Evolutionary conservation across 2,329 filamentous ascomycete genomes (phyloP), one percentile per base, ranked within the genome.

Genomic region (Lachnellula hyalina): DNA sequence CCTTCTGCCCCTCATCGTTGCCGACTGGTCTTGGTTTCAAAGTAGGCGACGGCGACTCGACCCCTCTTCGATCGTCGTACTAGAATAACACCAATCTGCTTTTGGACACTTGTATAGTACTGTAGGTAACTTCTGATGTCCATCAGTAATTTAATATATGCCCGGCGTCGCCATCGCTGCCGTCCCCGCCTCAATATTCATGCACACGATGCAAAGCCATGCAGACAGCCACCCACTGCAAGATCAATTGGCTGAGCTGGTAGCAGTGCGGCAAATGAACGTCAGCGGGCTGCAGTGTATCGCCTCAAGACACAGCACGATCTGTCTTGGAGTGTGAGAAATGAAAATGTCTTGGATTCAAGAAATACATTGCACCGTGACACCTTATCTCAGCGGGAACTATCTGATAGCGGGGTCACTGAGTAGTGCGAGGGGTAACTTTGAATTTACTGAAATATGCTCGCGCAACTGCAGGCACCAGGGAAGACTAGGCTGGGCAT

Each of bases 121-220:
- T 15, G 12, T 38, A 35, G 6, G n/a, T 38, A 23, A 6, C 44
- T 51, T 32, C 52, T 56, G 50, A 56, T 58, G 50, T 55, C 23
- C 21, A 19, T n/a, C 42, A 46, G 21, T 57, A 25, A 25, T 21
- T 21, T 28, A 28, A 9, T 28, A 28, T 28, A 28, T 32, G 28
- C 47, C 47, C 45, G 25, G 25, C 38, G 50, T 52, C 52, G 55
- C 55, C 58, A 60, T 42, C 40, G n/a, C 44, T 46, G 58, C 47
- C 40, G 56, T 48, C 47, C 47, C 34, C 34, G 49, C 44, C 38
- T 54, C 47, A 55, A 61, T 51, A 64, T 63, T 63, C 59, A 65
- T 65, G 63, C 63, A 59, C 50, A 47, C 51, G 19, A 48, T 32
- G 28, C 28, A 32, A 32, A 32, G 28, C 28, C 41, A 44, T 55